These are phyloP conservation scores for Tylopilus sp. DNA, from an alignment of 768 basidiomycete genomes.

Conservation along the genomic window DNA sequence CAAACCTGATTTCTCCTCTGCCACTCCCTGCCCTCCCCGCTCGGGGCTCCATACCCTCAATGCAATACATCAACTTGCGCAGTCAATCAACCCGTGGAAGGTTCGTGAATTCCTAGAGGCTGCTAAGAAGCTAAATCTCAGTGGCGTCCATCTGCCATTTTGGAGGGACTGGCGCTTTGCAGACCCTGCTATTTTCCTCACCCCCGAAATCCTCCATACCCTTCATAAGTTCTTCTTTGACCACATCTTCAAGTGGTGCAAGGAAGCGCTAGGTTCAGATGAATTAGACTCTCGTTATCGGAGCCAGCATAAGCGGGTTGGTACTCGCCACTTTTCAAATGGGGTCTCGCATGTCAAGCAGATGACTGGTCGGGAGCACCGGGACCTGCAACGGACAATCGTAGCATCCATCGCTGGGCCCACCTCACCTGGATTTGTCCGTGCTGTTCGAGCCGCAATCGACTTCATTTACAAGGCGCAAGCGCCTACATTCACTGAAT, in stretches of 20 bases:
- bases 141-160: slow-evolving; percentile 27
- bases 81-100: slow-evolving; percentile 20
- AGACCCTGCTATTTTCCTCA: slow-evolving; percentile 33
- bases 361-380: slow-evolving; percentile 39
- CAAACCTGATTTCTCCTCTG: background rate
- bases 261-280: background rate
- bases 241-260: slow-evolving; percentile 13
- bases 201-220: slow-evolving; percentile 25
- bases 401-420: slow-evolving; percentile 14
- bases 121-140: slow-evolving; percentile 9
- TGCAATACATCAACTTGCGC: background rate
- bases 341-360: slow-evolving; percentile 41
- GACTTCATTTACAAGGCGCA: slow-evolving; percentile 29
- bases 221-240: slow-evolving; percentile 11
- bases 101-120: background rate
- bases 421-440: background rate
- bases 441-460: slow-evolving; percentile 9
- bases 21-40: background rate
- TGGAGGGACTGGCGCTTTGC: slow-evolving; percentile 36
- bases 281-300: background rate
- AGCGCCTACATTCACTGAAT: slow-evolving; percentile 5
- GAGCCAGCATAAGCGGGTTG: background rate
- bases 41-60: background rate
- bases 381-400: slow-evolving; percentile 35
- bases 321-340: slow-evolving; percentile 32